Conservation (phyloP, 192 early-diverging fungal genomes). For the Funneliformis geosporum region DNA sequence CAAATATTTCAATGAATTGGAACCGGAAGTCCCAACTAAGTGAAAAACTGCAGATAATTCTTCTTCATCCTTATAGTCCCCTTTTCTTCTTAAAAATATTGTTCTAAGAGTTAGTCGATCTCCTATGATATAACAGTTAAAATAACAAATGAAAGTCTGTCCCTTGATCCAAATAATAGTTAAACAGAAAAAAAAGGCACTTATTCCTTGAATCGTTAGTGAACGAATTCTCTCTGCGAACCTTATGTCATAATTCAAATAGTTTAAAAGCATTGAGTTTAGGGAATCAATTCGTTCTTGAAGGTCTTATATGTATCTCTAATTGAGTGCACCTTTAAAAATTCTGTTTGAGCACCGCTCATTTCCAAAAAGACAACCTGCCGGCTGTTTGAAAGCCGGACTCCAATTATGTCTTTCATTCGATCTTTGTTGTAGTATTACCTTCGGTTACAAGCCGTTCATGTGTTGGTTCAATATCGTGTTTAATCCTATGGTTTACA, state of each 20-base stretch:
- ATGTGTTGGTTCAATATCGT: slow-evolving; percentile 24
- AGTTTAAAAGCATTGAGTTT: slow-evolving; percentile 22
- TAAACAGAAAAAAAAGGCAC: not conserved
- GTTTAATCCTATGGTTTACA: slow-evolving; percentile 14
- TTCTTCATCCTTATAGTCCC: not conserved
- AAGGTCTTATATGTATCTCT: slow-evolving; percentile 12
- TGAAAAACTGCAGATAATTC: slow-evolving; percentile 5
- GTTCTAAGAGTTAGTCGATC: slow-evolving; percentile 7
- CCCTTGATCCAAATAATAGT: not conserved
- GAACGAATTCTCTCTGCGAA: slow-evolving; percentile 16
- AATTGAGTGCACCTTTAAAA: slow-evolving; percentile 9
- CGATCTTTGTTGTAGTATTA: slow-evolving; percentile 16
- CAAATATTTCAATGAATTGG: slow-evolving; percentile 25
- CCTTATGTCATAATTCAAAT: slow-evolving; percentile 24
- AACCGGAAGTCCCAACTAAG: slow-evolving; percentile 18
- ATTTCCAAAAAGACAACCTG: slow-evolving; percentile 16
- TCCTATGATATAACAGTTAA: slow-evolving; percentile 5
- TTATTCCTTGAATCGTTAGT: slow-evolving; percentile 30
- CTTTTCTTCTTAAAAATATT: slow-evolving; percentile 15
- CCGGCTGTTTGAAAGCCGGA: not conserved
- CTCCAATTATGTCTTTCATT: slow-evolving; percentile 23
- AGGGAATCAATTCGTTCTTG: slow-evolving; percentile 26
- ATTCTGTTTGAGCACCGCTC: not conserved
- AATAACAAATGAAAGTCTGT: not conserved
- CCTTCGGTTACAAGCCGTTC: slow-evolving; percentile 2